Conservation (phyloP, 2,329 filamentous ascomycete species). For the Fonsecaea erecta region DNA sequence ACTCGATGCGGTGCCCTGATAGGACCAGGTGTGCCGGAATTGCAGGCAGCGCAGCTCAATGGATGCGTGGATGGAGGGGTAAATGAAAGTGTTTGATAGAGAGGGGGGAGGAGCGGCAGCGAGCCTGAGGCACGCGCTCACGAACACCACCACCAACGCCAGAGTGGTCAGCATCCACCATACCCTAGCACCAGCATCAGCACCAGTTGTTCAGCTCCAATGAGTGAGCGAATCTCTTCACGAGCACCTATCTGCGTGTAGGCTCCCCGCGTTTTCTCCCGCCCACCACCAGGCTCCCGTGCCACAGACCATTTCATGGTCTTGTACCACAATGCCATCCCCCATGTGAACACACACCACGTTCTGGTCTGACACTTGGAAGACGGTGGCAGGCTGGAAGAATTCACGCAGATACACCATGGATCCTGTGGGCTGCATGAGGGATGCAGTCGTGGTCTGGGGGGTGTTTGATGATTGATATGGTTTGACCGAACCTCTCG, state of each 20-base stretch:
- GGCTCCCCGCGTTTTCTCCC: constrained; percentile 26
- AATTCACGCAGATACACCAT: constrained; percentile 13
- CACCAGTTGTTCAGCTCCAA: not conserved
- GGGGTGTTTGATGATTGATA: not conserved
- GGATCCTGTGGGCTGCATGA: not conserved
- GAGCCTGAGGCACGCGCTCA: constrained; percentile 11
- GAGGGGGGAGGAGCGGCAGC: constrained; percentile 1
- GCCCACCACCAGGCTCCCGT: constrained; percentile 16
- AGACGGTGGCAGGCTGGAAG: constrained; percentile 13
- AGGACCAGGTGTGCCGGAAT: not conserved
- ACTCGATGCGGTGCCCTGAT: not conserved
- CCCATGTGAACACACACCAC: constrained; percentile 20
- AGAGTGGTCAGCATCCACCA: not conserved
- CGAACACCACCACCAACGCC: not conserved
- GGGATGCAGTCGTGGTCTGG: not conserved
- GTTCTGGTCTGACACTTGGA: constrained; percentile 28
- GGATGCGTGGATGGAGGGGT: constrained; percentile 9
- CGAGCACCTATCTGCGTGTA: constrained; percentile 13
- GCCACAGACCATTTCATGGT: constrained; percentile 10
- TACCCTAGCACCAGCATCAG: not conserved
- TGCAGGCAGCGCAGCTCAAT: constrained; percentile 3
- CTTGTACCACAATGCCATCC: constrained; percentile 27
- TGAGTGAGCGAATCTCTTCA: not conserved
- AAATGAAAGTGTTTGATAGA: constrained; percentile 1
- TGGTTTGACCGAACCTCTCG: not conserved